These are phyloP conservation scores for Trichoderma atroviride DNA, from an alignment of 2,329 filamentous ascomycete genomes.

Conservation along the genomic window DNA sequence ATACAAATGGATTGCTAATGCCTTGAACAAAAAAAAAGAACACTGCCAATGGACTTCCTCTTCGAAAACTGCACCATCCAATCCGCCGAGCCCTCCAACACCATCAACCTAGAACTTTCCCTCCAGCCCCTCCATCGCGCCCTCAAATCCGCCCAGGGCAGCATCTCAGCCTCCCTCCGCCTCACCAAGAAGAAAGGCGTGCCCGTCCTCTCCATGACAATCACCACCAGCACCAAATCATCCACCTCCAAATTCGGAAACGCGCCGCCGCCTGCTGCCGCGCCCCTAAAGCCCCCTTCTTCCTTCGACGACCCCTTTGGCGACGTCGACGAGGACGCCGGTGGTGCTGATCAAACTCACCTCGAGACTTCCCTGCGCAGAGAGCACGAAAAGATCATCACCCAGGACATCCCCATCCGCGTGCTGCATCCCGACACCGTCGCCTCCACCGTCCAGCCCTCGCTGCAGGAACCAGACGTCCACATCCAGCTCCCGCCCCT, in stretches of 20 bases:
- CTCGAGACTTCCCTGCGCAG: constrained; percentile 61
- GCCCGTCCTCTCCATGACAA: constrained; percentile 86
- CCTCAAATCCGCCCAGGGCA: constrained; percentile 83
- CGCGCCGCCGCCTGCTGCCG: constrained; percentile 32
- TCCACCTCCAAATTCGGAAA: constrained; percentile 42
- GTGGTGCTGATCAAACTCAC: constrained; percentile 39
- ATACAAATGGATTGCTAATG: neutral
- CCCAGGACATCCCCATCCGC: constrained; percentile 93
- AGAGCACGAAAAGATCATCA: constrained; percentile 88
- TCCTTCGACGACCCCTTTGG: constrained; percentile 45
- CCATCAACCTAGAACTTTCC: constrained; percentile 95
- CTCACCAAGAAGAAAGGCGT: constrained; percentile 90
- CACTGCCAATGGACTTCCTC: constrained; percentile 74
- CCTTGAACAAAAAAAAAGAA: constrained; percentile 43
- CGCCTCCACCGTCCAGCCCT: constrained; percentile 92
- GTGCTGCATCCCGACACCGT: constrained; percentile 82
- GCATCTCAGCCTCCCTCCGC: constrained; percentile 79
- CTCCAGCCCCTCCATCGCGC: constrained; percentile 86
- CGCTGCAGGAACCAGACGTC: constrained; percentile 87
- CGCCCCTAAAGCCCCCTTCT: constrained; percentile 36
- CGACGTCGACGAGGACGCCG: constrained; percentile 42
- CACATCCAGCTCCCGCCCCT: constrained; percentile 89
- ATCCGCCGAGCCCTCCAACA: constrained; percentile 78
- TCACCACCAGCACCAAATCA: constrained; percentile 68
- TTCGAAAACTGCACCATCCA: constrained; percentile 85